These are phyloP conservation scores for Yamadazyma tumulicola DNA, from an alignment of 805 yeast genomes.

Conservation along the genomic window DNA sequence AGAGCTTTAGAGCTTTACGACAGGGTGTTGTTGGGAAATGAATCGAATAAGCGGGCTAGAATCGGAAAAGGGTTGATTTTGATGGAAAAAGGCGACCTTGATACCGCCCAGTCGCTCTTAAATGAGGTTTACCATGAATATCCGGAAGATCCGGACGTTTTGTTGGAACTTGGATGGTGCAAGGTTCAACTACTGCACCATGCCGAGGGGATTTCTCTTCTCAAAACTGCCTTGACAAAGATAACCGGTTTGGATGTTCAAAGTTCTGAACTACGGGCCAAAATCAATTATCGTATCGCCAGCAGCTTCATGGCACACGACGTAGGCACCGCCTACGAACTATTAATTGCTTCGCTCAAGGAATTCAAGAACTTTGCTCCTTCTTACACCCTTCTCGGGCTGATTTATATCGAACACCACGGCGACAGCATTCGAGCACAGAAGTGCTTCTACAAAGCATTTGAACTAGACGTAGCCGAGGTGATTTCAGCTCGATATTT, in stretches of 20 bases:
- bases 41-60: conserved; percentile 54
- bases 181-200: conserved; percentile 50
- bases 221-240: conserved; percentile 41
- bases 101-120: conserved; percentile 53
- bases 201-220: conserved; percentile 48
- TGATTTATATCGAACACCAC: conserved; percentile 57
- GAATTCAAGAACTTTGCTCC: conserved; percentile 66
- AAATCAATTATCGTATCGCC: conserved; percentile 70
- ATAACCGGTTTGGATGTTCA: conserved; percentile 50
- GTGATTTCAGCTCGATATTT: conserved; percentile 69
- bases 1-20: conserved; percentile 74
- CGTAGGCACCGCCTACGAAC: conserved; percentile 44
- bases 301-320: conserved; percentile 44
- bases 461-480: conserved; percentile 80
- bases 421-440: conserved; percentile 66
- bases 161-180: conserved; percentile 78
- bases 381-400: conserved; percentile 78
- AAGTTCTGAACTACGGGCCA: conserved; percentile 55
- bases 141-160: conserved; percentile 57
- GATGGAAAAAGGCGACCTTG: conserved; percentile 59
- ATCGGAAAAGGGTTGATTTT: conserved; percentile 81
- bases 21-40: conserved; percentile 44
- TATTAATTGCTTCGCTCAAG: conserved; percentile 60
- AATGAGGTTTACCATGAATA: conserved; percentile 43
- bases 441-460: conserved; percentile 85